These are phyloP conservation scores for Stylosanthes scabra DNA, from an alignment of 331 rosid species.

Conservation along the genomic window DNA sequence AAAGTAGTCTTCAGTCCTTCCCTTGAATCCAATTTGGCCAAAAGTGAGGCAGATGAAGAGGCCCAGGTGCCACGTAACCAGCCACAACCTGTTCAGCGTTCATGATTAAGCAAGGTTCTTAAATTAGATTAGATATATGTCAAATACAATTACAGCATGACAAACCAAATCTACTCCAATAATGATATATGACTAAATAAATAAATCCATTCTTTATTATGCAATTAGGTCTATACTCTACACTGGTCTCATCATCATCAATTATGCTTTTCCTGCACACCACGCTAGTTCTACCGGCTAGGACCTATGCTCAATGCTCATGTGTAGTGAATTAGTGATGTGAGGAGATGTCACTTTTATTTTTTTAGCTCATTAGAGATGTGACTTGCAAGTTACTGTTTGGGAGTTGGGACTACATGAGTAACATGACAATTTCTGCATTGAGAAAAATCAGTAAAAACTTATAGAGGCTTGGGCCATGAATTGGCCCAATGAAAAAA, in stretches of 20 bases:
- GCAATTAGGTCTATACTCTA: too few species aligned
- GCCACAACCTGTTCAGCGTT: slow-evolving; percentile 80
- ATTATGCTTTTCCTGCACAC: neutral
- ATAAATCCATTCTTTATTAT: too few species aligned
- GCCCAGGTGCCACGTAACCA: slow-evolving; percentile 88
- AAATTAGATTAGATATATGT: neutral
- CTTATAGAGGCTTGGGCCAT: neutral
- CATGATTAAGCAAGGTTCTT: neutral
- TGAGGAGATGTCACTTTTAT: too few species aligned
- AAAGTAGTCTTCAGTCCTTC: slow-evolving; percentile 91
- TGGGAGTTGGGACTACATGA: too few species aligned
- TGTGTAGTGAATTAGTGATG: too few species aligned
- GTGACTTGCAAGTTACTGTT: too few species aligned
- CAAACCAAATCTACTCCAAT: neutral
- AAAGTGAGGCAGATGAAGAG: slow-evolving; percentile 78
- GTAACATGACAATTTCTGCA: too few species aligned
- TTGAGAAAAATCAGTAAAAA: neutral
- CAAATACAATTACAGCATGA: neutral
- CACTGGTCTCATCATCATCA: neutral
- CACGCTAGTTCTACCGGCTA: neutral
- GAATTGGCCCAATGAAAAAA: neutral
- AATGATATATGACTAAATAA: neutral
- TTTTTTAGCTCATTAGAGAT: too few species aligned
- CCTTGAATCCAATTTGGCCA: slow-evolving; percentile 97
- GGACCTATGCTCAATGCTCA: too few species aligned